Evolutionary conservation across 257 asterid genomes (phyloP), one percentile per base, ranked within the genome.

Genomic region (Linderniella brevidens): DNA sequence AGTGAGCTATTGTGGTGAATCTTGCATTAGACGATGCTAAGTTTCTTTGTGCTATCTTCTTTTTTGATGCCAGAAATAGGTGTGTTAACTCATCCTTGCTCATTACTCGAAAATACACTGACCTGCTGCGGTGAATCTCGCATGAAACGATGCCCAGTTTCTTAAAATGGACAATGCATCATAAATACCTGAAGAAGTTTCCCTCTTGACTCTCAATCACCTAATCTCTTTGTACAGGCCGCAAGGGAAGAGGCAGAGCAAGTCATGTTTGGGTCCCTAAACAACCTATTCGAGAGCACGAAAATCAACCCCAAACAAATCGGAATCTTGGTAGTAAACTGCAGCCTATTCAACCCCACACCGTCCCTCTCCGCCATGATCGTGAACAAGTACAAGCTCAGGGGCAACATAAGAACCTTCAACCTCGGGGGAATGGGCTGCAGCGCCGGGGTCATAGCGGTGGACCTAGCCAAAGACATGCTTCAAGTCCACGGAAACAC

Each of bases 401-500:
- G 86, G 63, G 80, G 86, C 9, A 69, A 76, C 20, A 64, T 72
- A 43, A 67, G 56, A 71, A 76, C 66, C 52, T 76, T 72, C 42
- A 76, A 67, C 20, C 49, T 76, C 17, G 80, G 85, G 18, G 86
- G 86, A n/a, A 76, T 76, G 86, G 86, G 86, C 5, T 76, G 86
- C 59, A 76, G 86, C 50, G 86, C 86, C 19, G 86, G 81, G 8
- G 77, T 76, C 0, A 72, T 76, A 13, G 77, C 81, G 0, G 52
- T 76, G 17, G 80, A 72, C 59, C 67, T 76, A 14, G 80, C 80
- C 0, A 76, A 69, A 70, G 78, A 72, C 9, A 20, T 76, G 74
- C 55, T 76, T 53, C 73, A 57, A 37, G 75, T 72, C 45, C 76
- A 76, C 29, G 58, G 78, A 51, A 69, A 76, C 37, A 72, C 86